Conservation (phyloP, 1,284 basidiomycete genomes). For the Rhodofomes roseus region DNA sequence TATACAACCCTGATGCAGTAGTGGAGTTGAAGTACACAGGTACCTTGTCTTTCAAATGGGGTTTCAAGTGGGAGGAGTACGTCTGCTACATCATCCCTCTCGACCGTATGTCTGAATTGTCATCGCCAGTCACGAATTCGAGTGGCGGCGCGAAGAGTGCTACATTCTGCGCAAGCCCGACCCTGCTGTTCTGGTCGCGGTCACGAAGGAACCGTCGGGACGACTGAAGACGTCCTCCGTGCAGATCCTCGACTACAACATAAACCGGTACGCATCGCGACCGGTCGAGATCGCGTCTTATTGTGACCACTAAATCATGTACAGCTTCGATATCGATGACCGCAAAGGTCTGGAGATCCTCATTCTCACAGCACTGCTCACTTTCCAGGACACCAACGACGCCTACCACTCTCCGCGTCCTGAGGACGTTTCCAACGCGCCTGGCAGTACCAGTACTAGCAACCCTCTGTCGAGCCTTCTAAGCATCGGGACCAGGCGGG, state of each 20-base stretch:
- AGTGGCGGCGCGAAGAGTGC: conserved; percentile 81
- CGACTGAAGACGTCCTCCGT: conserved; percentile 61
- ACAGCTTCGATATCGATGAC: conserved; percentile 78
- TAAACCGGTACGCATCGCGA: conserved; percentile 53
- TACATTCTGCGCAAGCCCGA: conserved; percentile 81
- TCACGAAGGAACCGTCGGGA: conserved; percentile 71
- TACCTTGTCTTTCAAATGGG: conserved; percentile 72
- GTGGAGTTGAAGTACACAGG: conserved; percentile 74
- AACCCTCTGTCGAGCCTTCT: conserved; percentile 12
- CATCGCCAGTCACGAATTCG: conserved; percentile 65
- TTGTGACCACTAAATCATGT: conserved; percentile 61
- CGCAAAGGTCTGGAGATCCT: conserved; percentile 81
- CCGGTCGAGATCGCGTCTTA: no score
- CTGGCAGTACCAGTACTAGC: conserved; percentile 16
- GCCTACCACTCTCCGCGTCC: conserved; percentile 40
- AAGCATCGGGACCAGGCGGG: conserved; percentile 3
- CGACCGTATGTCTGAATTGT: neutral
- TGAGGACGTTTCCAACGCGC: conserved; percentile 10
- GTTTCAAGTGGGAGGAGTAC: conserved; percentile 78
- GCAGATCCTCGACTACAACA: conserved; percentile 86
- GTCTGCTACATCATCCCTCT: conserved; percentile 24
- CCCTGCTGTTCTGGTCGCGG: conserved; percentile 76
- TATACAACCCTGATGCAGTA: conserved; percentile 68
- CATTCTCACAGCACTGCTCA: conserved; percentile 69
- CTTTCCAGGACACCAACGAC: conserved; percentile 73